Base-by-base conservation (phyloP, 2,329 filamentous ascomycete genomes). In the Hypoxylon rubiginosum region DNA sequence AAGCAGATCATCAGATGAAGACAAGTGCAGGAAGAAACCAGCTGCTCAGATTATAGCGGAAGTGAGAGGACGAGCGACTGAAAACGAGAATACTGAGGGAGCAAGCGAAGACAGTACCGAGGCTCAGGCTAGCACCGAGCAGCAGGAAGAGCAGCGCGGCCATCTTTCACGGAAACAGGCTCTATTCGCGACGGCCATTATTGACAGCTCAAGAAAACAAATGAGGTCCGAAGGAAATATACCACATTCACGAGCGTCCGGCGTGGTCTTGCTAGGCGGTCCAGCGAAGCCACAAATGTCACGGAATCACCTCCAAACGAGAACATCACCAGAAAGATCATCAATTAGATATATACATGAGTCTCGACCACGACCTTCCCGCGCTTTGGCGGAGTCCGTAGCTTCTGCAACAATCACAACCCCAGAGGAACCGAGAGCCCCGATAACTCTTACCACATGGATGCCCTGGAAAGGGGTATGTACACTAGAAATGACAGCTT, bases 1-100 rank as follows among this genome's bases (percentile, higher is more conserved):
- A 0, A 90, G 88, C 65, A 83, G 87, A 26, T 90, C 88, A 1
- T 90, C 88, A 0, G 87, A 89, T 24, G 88, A 90, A 68, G 88
- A 89, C 45, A 85, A 83, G 70, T 80, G 83, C n/a, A 86, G 84
- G 70, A 89, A 87, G 76, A 88, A 85, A 73, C 82, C 86, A 0
- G 88, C 87, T 0, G 80, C 84, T 1, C 86, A 88, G 61, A 79
- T 90, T 26, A 83, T 84, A 0, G 84, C 85, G 6, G 83, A 86
- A 58, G 82, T 87, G 36, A 85, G 83, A 43, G 86, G 84, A 26
- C 82, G 85, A 56, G 79, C 81, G 13, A 73, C 79, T 2, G 84
- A 24, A 10, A 21, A 83, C 39, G 61, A 36, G 32, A 69, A 64
- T 28, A 69, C 66, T 43, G 72, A 70, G 70, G 75, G 28, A 74